Base-by-base conservation (phyloP, 768 basidiomycete species). In the Botryobasidium botryosum region DNA sequence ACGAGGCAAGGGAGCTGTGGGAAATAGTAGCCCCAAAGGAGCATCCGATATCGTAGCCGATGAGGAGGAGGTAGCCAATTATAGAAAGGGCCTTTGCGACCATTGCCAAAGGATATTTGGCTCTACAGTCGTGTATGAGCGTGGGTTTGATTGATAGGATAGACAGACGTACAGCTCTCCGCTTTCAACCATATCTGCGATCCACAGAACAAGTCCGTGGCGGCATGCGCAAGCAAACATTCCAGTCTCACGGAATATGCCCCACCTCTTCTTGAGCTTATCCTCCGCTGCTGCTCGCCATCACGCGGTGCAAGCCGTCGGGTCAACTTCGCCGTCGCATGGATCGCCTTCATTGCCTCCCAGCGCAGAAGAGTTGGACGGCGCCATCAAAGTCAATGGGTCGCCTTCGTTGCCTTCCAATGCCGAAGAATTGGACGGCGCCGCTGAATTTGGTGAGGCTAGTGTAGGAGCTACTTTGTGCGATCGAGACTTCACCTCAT, bases 21-120 rank as follows among this genome's bases (percentile, higher is more conserved):
- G 33, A n/a, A 35, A 44, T 33, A 13, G 43, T 44, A 17, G n/a
- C 17, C 5, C 24, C 25, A 27, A 29, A 33, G 6, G 35, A 29
- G 23, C 43, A 44, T 6, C 43, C 43, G 26, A 44, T 44, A 25
- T 44, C 43, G 23, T 44, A 44, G 35, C 43, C 43, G 26, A 37
- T 18, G 18, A 33, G 32, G 12, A 33, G 18, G 12, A 12, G 12
- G 32, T 18, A 18, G 18, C 18, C 32, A 33, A 18, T 33, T 33
- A 18, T 33, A 12, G 32, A 33, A 12, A 33, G 18, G 32, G 32
- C n/a, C n/a, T 33, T 12, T 33, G 32, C 10, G 12, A 33, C 12
- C 18, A 33, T 18, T 33, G 32, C 32, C 10, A 33, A 18, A 12
- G 32, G 32, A 33, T 33, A 33, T 33, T 33, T 33, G 32, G 32